These are phyloP conservation scores for Termitomyces sp. DNA, from an alignment of 768 basidiomycete species.

Conservation along the genomic window DNA sequence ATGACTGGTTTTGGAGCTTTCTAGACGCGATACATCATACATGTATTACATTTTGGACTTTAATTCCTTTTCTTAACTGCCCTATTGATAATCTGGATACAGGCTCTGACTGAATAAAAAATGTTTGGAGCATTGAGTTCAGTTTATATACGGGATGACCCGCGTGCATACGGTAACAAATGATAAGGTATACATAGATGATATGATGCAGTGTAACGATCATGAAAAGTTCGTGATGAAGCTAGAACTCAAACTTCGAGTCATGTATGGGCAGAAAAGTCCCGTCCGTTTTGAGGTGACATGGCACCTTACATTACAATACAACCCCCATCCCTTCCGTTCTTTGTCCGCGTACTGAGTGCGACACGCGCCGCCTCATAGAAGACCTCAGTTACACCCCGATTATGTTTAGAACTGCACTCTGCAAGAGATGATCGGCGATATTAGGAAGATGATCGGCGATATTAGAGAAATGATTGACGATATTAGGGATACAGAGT, in stretches of 20 bases:
- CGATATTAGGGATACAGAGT: not conserved
- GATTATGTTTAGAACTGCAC: conserved; percentile 95
- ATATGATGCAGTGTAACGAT: conserved; percentile 10
- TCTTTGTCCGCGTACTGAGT: conserved; percentile 66
- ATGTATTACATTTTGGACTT: conserved; percentile 24
- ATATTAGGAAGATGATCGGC: not conserved
- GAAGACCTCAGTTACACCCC: conserved; percentile 92
- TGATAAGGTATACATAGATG: conserved; percentile 17
- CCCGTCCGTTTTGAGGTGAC: not conserved
- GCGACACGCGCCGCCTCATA: conserved; percentile 87
- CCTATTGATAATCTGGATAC: not conserved
- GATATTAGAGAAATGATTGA: not conserved
- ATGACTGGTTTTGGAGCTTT: conserved; percentile 61
- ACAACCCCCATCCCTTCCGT: conserved; percentile 49
- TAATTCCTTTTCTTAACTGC: conserved; percentile 14
- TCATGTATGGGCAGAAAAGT: not conserved
- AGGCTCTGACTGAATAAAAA: not conserved
- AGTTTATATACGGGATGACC: not conserved
- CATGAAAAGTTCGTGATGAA: not conserved
- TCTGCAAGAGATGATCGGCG: conserved; percentile 39
- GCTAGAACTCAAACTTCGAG: not conserved
- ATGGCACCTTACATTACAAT: conserved; percentile 45
- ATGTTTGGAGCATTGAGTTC: not conserved
- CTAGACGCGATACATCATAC: conserved; percentile 16
- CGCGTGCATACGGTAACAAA: not conserved